Base-by-base conservation (phyloP, 208 protist species). In the Endotrypanum monterogeii region DNA sequence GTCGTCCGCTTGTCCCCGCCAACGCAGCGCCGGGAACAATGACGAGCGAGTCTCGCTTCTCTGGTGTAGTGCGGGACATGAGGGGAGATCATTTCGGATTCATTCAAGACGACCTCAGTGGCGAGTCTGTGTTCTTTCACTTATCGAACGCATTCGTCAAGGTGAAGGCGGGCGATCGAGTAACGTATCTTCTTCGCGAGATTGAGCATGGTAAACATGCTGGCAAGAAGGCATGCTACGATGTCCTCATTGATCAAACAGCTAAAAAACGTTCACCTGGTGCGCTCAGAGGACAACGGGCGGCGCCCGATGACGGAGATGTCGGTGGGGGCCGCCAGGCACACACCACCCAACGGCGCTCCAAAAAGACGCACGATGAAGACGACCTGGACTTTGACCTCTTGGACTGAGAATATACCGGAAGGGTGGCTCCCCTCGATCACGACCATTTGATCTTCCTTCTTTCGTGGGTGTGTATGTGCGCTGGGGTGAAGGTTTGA, bases 51-150 rank as follows among this genome's bases (percentile, higher is more conserved):
- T 74, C 74, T 6, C 75, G 85, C n/a, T 85, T 83, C 50, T 57
- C 46, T 68, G 91, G 91, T 8, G 75, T 80, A 16, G 83, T 95
- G 63, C 83, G 91, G 6, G 85, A 93, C 23, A 54, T 86, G 44
- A 74, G 81, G 30, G 73, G 71, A 8, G 74, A 51, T 20, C 71
- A 78, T 14, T 96, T 87, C 73, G 89, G 89, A 52, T 96, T 96
- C 73, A 79, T 96, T 51, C 61, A 83, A 0, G 80, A 94, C 60
- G 86, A 91, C 70, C 71, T 86, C 57, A 85, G 76, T 14, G 89
- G 91, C 0, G 86, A 91, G 55, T 94, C 87, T 37, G 85, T 96
- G 50, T 94, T 96, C 76, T 96, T 96, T 48, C 91, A 96, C 74
- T 28, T 83, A 63, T 78, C 68, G 39, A 87, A 91, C 74, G 69